These are phyloP conservation scores for Spiromastix sp. DNA, from an alignment of 2,329 filamentous ascomycete genomes.

Conservation along the genomic window DNA sequence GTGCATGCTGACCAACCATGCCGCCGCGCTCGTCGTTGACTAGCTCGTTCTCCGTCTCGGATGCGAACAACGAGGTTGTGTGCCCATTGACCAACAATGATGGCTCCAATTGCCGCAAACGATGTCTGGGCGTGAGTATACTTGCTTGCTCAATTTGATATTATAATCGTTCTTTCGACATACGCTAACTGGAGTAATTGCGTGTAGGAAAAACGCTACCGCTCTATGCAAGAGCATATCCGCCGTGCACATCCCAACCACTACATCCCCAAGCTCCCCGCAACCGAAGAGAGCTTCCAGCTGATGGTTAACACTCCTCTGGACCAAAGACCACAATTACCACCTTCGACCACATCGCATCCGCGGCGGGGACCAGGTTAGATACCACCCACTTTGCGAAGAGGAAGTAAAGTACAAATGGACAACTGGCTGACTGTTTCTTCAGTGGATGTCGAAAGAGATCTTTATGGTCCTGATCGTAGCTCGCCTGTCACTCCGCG, in stretches of 20 bases:
- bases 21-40: conserved; percentile 79
- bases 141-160: conserved; percentile 12
- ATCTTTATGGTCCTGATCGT: conserved; percentile 57
- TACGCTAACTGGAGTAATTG: not conserved
- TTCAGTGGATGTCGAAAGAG: conserved; percentile 50
- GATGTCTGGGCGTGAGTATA: conserved; percentile 89
- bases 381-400: not conserved
- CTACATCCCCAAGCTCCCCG: conserved; percentile 95
- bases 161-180: too few relatives aligned
- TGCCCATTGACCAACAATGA: conserved; percentile 94
- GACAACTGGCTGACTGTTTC: conserved; percentile 4
- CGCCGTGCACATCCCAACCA: conserved; percentile 92
- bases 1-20: conserved; percentile 48
- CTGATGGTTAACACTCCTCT: conserved; percentile 92
- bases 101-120: conserved; percentile 91
- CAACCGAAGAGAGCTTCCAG: conserved; percentile 93
- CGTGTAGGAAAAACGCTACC: conserved; percentile 78
- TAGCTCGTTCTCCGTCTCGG: conserved; percentile 82
- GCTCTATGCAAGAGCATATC: conserved; percentile 99
- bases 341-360: conserved; percentile 21
- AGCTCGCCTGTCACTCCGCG: conserved; percentile 60
- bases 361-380: conserved; percentile 9
- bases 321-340: conserved; percentile 54
- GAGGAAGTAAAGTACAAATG: not conserved
- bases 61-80: conserved; percentile 91